Percentiles rank a stretch among this genome's conserved stretches.
phyloP scores from a whole-genome alignment of 2,329 filamentous ascomycete species.

The Penicillium sp. region DNA sequence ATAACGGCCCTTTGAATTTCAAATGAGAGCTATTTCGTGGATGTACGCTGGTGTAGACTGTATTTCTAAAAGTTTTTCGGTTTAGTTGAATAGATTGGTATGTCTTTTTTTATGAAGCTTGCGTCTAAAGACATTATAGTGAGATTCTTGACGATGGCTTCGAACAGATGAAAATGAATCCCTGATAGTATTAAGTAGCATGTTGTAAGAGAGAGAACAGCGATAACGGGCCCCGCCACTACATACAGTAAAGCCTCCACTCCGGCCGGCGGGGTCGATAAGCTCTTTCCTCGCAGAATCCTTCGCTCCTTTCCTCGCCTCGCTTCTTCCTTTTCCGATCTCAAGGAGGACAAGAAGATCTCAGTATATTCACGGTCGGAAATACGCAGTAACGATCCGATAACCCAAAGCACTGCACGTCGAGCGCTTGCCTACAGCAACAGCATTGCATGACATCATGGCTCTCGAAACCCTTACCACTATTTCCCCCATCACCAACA shows the following conservation, averaged over 20 bases:
- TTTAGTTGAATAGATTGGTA: background rate
- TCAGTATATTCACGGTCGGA: background rate
- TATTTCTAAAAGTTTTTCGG: background rate
- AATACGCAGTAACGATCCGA: background rate
- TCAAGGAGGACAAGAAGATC: background rate
- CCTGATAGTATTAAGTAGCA: too few species aligned
- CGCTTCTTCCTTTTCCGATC: background rate
- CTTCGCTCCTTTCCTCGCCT: background rate
- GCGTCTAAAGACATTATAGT: background rate
- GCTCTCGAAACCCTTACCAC: slow-evolving; percentile 62
- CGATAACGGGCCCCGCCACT: background rate
- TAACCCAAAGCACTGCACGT: background rate
- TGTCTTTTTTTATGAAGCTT: background rate
- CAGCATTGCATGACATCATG: slow-evolving; percentile 30
- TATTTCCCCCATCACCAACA: slow-evolving; percentile 86
- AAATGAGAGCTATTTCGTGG: too few species aligned
- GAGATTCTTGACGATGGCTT: too few species aligned
- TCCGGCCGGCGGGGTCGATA: slow-evolving; percentile 7
- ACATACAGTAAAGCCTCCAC: background rate
- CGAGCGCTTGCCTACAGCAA: background rate
- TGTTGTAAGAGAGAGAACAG: too few species aligned
- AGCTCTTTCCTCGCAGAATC: background rate
- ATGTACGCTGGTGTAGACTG: background rate
- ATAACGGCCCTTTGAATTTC: background rate
- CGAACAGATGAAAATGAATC: background rate